Conservation (phyloP, 1,284 basidiomycete species). For the Caloboletus inedulis region DNA sequence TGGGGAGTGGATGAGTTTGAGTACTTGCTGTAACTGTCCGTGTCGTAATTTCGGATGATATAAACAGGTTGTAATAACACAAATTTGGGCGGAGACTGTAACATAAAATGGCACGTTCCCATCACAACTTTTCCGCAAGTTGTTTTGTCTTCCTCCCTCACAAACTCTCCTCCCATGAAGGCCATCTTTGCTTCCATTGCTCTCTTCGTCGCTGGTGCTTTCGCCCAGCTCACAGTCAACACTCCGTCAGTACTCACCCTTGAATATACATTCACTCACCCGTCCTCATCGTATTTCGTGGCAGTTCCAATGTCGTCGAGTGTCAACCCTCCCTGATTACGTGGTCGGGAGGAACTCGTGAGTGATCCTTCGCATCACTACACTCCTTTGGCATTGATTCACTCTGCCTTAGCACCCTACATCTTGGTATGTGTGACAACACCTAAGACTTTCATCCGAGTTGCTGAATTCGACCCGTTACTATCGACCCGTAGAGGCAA, state of each 20-base stretch:
- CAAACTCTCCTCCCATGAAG: constrained; percentile 41
- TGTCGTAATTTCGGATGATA: neutral
- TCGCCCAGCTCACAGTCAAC: constrained; percentile 48
- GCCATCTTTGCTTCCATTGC: constrained; percentile 37
- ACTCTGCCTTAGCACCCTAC: constrained; percentile 43
- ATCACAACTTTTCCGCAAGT: constrained; percentile 19
- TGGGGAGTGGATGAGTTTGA: neutral
- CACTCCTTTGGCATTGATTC: neutral
- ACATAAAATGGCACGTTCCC: constrained; percentile 25
- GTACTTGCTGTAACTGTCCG: neutral
- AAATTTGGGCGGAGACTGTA: constrained; percentile 29
- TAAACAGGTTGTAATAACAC: neutral
- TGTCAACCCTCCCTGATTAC: constrained; percentile 50
- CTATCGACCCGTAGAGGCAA: constrained; percentile 24
- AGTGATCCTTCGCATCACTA: constrained; percentile 24
- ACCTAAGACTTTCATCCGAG: neutral
- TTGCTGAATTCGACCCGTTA: constrained; percentile 1
- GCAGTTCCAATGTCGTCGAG: constrained; percentile 36
- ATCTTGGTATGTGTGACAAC: constrained; percentile 43
- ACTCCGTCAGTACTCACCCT: constrained; percentile 52
- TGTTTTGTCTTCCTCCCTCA: constrained; percentile 5
- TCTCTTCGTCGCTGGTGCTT: constrained; percentile 38
- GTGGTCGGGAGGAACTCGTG: constrained; percentile 52
- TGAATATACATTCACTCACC: neutral
- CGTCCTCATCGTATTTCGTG: constrained; percentile 7